These are phyloP conservation scores for Cavenderia fasciculata DNA, from an alignment of 78 protist species.

Conservation along the genomic window DNA sequence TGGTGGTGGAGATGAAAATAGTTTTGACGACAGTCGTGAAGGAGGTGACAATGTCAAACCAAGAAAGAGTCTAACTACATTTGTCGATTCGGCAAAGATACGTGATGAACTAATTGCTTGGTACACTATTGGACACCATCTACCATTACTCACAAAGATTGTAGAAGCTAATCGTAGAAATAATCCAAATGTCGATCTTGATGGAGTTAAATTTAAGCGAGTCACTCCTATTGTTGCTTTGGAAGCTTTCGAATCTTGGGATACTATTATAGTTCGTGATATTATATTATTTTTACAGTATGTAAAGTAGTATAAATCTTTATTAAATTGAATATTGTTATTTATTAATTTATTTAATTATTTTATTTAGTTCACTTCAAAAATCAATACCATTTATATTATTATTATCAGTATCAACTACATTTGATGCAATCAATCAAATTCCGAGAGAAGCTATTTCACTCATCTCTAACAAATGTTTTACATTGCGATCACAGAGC, in stretches of 20 bases:
- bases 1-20: too few species aligned
- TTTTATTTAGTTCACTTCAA: neutral
- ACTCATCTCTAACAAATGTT: neutral
- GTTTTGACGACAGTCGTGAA: too few species aligned
- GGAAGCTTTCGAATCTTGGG: conserved; percentile 38
- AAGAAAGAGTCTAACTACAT: too few species aligned
- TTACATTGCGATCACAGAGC: conserved; percentile 5
- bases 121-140: neutral
- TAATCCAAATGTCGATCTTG: neutral
- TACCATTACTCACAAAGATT: neutral
- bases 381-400: conserved; percentile 35
- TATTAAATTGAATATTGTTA: neutral
- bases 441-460: neutral
- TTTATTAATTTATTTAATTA: neutral
- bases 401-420: conserved; percentile 33
- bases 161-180: neutral
- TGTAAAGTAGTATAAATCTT: too few species aligned
- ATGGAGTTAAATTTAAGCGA: neutral
- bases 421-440: conserved; percentile 4
- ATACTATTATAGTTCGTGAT: conserved; percentile 1
- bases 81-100: too few species aligned
- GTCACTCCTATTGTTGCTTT: conserved; percentile 23
- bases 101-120: neutral
- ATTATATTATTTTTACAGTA: conserved; percentile 10
- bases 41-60: too few species aligned